Evolutionary conservation across 495 filamentous ascomycete genomes (phyloP), one percentile per base, ranked within the genome.

Genomic region (Aspergillus homomorphus): DNA sequence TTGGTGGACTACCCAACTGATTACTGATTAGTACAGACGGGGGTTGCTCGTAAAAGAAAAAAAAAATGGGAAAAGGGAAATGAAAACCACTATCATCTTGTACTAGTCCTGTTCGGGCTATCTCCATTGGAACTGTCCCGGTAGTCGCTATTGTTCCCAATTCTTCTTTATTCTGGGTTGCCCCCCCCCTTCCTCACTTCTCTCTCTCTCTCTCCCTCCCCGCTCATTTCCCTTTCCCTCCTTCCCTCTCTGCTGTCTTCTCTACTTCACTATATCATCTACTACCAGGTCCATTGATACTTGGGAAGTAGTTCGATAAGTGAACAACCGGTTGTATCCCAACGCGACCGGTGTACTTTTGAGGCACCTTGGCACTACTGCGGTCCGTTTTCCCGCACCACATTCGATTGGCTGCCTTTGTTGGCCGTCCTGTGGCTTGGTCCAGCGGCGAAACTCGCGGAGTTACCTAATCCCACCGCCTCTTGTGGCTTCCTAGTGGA

Each of bases 391-490:
- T 26, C 21, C 44, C 46, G 30, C 23, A 30, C 45, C 5, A 22
- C 52, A 19, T 43, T 48, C 53, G 21, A 60, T 60, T 60, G 57
- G 57, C 45, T 60, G 20, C 19, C 16, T 16, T 38, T n/a, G 21
- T 42, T 51, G 23, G 30, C 38, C 30, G 19, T 23, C 30, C 21
- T 18, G 52, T 43, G 44, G 42, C 45, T 52, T 54, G 43, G 28
- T 41, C 21, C n/a, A 48, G 60, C 49, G 51, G 55, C 55, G 44
- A 58, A 52, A 51, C 42, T 58, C 41, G 20, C 52, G 44, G 54
- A 56, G 53, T 62, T 62, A 62, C 55, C 14, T 62, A 58, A 61
- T 54, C 52, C 56, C 42, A 30, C 48, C 48, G 48, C 48, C 50
- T 41, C 50, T n/a, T 45, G 60, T 62, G 60, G 54, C 59, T 33